Evolutionary conservation across 2,329 filamentous ascomycete genomes (phyloP).

Genomic region (Chaetoscypha palmicola): DNA sequence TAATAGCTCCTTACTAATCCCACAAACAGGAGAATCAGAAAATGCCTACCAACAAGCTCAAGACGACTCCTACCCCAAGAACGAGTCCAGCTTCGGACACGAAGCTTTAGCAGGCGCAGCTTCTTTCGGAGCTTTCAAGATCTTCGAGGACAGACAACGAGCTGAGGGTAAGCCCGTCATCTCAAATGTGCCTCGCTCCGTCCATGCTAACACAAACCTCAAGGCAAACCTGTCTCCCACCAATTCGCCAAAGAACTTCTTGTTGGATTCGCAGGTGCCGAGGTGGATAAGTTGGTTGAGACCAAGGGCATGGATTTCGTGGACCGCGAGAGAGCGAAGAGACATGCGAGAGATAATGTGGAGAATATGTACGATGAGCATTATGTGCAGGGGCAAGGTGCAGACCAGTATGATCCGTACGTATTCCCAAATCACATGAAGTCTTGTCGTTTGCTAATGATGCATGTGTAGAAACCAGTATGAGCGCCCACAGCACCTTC

Average conservation of each 20-base stretch:
- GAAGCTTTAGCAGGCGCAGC: slow-evolving; percentile 70
- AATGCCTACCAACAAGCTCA: slow-evolving; percentile 40
- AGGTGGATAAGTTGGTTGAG: slow-evolving; percentile 70
- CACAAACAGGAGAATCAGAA: slow-evolving; percentile 35
- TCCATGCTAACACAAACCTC: background rate
- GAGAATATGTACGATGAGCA: slow-evolving; percentile 56
- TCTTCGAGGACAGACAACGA: slow-evolving; percentile 70
- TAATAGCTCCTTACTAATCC: background rate
- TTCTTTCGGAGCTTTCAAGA: slow-evolving; percentile 73
- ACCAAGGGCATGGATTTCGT: slow-evolving; percentile 57
- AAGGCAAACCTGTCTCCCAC: slow-evolving; percentile 65
- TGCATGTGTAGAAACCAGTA: slow-evolving; percentile 24
- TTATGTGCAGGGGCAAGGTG: slow-evolving; percentile 41
- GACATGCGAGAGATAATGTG: slow-evolving; percentile 51
- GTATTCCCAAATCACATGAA: slow-evolving; percentile 15
- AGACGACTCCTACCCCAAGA: slow-evolving; percentile 37
- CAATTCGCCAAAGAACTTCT: slow-evolving; percentile 71
- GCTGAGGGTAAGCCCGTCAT: slow-evolving; percentile 46
- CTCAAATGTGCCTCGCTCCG: background rate
- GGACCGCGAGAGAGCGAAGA: slow-evolving; percentile 51
- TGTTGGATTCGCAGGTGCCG: slow-evolving; percentile 63
- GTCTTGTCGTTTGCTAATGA: background rate
- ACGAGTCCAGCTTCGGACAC: slow-evolving; percentile 61
- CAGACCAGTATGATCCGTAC: slow-evolving; percentile 52
- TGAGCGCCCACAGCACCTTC: slow-evolving; percentile 27